phyloP scores from a whole-genome alignment of 345 rosid genomes.

The Camelina neglecta region DNA sequence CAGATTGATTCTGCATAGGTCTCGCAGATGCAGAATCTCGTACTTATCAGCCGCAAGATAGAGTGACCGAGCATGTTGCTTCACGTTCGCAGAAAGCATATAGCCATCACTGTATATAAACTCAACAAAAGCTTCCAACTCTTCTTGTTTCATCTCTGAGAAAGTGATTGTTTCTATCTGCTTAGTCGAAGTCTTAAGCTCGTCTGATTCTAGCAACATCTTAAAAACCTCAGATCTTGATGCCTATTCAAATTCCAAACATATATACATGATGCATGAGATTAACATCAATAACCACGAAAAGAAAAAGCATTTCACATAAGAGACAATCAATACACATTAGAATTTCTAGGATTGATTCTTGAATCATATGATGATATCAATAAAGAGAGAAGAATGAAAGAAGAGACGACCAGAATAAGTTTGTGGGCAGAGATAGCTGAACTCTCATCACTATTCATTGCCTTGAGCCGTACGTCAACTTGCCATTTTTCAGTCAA shows the following conservation, averaged over 20 bases:
- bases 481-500: not conserved
- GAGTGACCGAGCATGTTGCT: not conserved
- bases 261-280: not conserved
- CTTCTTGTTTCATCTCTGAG: not conserved
- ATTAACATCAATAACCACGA: not conserved
- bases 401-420: not conserved
- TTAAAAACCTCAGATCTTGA: not conserved
- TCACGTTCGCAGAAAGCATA: not conserved
- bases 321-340: no score
- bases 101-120: not conserved
- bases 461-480: not conserved
- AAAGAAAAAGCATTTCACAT: no score
- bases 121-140: not conserved
- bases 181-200: not conserved
- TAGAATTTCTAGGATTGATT: not conserved
- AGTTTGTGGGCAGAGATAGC: not conserved
- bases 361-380: not conserved
- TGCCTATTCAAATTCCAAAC: not conserved
- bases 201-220: not conserved
- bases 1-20: not conserved
- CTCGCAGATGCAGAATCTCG: not conserved
- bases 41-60: not conserved
- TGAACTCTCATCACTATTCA: not conserved
- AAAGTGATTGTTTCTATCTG: not conserved
- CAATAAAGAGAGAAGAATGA: not conserved